Evolutionary conservation across 2,329 filamentous ascomycete genomes (phyloP), one percentile per base, ranked within the genome.

Genomic region (Stromatinia cepivora): DNA sequence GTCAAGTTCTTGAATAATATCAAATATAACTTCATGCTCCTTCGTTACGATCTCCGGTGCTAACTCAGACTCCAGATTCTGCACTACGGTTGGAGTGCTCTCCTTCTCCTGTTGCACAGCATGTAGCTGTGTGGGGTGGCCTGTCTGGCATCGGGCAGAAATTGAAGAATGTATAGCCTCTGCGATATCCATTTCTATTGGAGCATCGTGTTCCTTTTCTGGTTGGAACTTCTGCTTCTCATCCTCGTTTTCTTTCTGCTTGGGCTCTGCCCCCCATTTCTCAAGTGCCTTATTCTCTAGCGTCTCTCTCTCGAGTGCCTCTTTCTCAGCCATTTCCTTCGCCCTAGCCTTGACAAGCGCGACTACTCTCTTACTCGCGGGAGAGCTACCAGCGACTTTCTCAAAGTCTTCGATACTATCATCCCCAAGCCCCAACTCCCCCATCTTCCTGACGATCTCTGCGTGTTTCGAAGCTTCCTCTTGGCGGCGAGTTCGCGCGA

Each of bases 401-500:
- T 28, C n/a, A 3, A 28, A 42, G 4, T 58, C 34, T 15, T 42
- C 36, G 0, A 28, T 45, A 1, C 7, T 42, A 2, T 59, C 36
- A 2, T n/a, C 20, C 1, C 7, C 34, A 0, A 52, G 2, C 15
- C 46, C 31, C 1, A 63, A 7, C 1, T 20, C 31, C 15, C 10
- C 4, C 45, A 52, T 63, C 13, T 17, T 52, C 2, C 8, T 6
- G 0, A 8, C 10, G 2, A 39, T 39, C 2, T 25, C 20, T 1
- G 31, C 7, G 20, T 39, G 15, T 0, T 13, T 25, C 0, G 8
- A 1, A 3, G 31, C 13, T 20, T 63, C 45, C 0, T 36, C 7
- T 0, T 3, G 7, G 1, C 31, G 31, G 3, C 8, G 13, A 1
- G 0, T 4, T 2, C 45, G 45, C 1, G 59, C 46, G 6, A 11